Base-by-base conservation (phyloP, 371 early-diverging fungal species). In the Parasitella parasitica region DNA sequence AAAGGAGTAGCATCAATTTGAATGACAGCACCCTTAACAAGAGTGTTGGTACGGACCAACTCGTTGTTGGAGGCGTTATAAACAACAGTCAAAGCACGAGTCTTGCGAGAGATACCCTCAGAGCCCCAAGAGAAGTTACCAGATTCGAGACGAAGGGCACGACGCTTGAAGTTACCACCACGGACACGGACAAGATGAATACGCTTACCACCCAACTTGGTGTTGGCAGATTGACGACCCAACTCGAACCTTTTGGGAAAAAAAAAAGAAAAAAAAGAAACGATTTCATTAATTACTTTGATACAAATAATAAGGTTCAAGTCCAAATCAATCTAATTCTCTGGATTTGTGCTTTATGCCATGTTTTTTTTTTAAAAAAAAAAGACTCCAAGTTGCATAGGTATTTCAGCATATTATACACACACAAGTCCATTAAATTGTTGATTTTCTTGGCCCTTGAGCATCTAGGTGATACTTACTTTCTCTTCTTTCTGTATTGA, bases 41-140 rank as follows among this genome's bases (percentile, higher is more conserved):
- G 89, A 64, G 99, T 99, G 91, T 99, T 99, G 83, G 99, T 99
- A 81, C 99, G 96, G 82, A 99, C 98, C 77, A 99, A 89, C 86
- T 99, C 99, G 93, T 99, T 99, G 95, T 96, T 97, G 84, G 97
- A 94, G 71, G 99, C 93, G 87, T 99, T 99, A 94, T 99, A 99
- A 66, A 95, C 94, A 72, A 99, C 99, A 67, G 91, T 87, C 77
- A 96, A 86, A 75, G 98, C 92, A 87, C 98, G 94, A 69, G 96
- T 88, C 91, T 96, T 98, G 87, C 92, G 92, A 67, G 97, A 89
- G 81, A 89, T 76, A 66, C 93, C 81, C 85, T 98, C 97, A 38
- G 97, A 94, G 69, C 94, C 97, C 96, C 98, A 97, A 59, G 97
- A 91, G 88, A 96, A 99, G 90, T 96, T 98, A 67, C 98, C 99